Evolutionary conservation across 768 basidiomycete species (phyloP).

Genomic region (Boletus rufocinnamomeus): DNA sequence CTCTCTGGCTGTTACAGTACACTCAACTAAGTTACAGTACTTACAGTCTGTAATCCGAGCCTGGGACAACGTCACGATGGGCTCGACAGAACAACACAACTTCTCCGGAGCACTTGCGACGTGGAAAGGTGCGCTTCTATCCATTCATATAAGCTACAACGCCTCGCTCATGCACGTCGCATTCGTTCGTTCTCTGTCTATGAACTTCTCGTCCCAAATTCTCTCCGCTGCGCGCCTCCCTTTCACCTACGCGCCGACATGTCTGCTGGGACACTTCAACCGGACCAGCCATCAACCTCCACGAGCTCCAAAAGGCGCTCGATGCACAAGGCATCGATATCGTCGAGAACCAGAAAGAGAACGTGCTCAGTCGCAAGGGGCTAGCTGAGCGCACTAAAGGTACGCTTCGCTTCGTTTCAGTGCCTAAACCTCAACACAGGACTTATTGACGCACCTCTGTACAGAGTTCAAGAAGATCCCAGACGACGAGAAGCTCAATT

Average conservation of each 20-base stretch:
- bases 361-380: conserved; percentile 88
- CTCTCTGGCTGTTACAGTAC: not conserved
- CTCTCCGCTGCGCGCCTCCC: not conserved
- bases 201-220: not conserved
- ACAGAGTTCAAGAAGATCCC: conserved; percentile 96
- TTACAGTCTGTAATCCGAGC: not conserved
- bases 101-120: conserved; percentile 91
- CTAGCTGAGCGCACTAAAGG: conserved; percentile 97
- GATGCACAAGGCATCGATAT: conserved; percentile 93
- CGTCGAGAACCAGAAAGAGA: conserved; percentile 99
- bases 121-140: conserved; percentile 73
- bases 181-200: not conserved
- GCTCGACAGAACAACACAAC: conserved; percentile 59
- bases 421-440: not conserved
- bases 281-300: conserved; percentile 74
- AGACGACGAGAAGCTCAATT: conserved; percentile 82
- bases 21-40: not conserved
- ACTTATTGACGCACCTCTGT: not conserved
- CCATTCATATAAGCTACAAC: not conserved
- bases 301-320: conserved; percentile 89
- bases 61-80: conserved; percentile 16
- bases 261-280: not conserved
- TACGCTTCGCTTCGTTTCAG: conserved; percentile 24
- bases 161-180: conserved; percentile 5
- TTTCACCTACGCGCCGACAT: not conserved